Percentiles rank a stretch among this genome's conserved stretches.
Evolutionary conservation across 805 yeast species (phyloP).

Genomic region (Barnettozyma californica): DNA sequence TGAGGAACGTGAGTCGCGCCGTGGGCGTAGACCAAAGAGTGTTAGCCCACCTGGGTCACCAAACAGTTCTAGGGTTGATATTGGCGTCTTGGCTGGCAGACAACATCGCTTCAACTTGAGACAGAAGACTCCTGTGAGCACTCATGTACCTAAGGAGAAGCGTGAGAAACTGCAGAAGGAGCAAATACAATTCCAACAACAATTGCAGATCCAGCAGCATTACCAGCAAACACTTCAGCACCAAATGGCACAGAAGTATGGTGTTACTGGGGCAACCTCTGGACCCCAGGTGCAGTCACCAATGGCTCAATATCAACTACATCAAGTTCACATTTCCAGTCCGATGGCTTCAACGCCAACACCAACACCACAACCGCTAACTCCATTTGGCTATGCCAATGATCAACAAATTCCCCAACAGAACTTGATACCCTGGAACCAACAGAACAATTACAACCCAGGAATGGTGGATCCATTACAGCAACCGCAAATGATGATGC

Average conservation of each 20-base stretch:
- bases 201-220: constrained; percentile 1
- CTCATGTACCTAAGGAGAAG: constrained; percentile 6
- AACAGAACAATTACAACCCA: not conserved
- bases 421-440: not conserved
- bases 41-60: constrained; percentile 2
- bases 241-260: constrained; percentile 21
- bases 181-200: constrained; percentile 4
- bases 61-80: not conserved
- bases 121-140: constrained; percentile 1
- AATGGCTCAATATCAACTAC: not conserved
- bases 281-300: constrained; percentile 8
- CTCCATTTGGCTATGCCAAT: not conserved
- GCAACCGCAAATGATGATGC: not conserved
- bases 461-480: not conserved
- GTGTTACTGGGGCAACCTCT: constrained; percentile 13
- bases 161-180: constrained; percentile 4
- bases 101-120: constrained; percentile 2
- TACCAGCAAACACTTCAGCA: constrained; percentile 12
- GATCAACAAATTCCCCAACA: not conserved
- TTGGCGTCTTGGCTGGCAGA: not conserved
- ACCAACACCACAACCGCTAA: not conserved
- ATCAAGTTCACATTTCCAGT: not conserved
- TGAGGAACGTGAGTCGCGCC: constrained; percentile 17
- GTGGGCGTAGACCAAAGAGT: constrained; percentile 6
- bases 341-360: not conserved